Evolutionary conservation across 176 grass and related monocot genomes (phyloP).

Genomic region (Tillandsia fasciculata): DNA sequence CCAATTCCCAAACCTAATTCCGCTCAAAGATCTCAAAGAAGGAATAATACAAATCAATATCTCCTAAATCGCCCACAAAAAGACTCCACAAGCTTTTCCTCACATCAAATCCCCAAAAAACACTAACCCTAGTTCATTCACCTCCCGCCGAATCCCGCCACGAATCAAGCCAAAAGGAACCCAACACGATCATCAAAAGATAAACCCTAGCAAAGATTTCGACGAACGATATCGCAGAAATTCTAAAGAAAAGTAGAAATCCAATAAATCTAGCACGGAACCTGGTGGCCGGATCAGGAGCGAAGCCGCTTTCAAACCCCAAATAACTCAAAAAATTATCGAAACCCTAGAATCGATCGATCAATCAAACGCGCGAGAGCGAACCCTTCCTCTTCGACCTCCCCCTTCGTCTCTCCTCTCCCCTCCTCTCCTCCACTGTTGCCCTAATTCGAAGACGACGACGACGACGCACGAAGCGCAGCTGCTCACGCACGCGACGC

Average conservation of each 20-base stretch:
- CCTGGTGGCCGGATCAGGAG: conserved; percentile 3
- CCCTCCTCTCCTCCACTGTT: conserved; percentile 8
- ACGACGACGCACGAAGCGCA: not conserved
- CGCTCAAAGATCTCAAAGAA: not conserved
- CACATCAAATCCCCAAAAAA: not conserved
- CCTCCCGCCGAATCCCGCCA: not conserved
- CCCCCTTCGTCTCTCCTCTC: conserved; percentile 14
- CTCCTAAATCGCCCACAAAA: not conserved
- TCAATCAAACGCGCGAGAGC: not conserved
- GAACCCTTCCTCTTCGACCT: conserved; percentile 7
- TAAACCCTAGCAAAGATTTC: conserved; percentile 21
- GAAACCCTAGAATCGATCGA: not conserved
- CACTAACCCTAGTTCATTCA: not conserved
- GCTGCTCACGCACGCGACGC: not conserved
- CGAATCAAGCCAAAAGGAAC: conserved; percentile 1
- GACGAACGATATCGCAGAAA: conserved; percentile 20
- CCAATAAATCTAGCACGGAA: conserved; percentile 18
- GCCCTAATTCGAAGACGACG: not conserved
- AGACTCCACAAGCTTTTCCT: conserved; percentile 23
- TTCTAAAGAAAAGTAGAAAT: conserved; percentile 21
- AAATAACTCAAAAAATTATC: not conserved
- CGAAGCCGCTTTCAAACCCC: not conserved
- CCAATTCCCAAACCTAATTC: conserved; percentile 4
- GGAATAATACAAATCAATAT: conserved; percentile 6
- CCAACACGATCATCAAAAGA: conserved; percentile 5